These are phyloP conservation scores for Coniochaeta sp. DNA, from an alignment of 2,329 filamentous ascomycete species.

Conservation along the genomic window DNA sequence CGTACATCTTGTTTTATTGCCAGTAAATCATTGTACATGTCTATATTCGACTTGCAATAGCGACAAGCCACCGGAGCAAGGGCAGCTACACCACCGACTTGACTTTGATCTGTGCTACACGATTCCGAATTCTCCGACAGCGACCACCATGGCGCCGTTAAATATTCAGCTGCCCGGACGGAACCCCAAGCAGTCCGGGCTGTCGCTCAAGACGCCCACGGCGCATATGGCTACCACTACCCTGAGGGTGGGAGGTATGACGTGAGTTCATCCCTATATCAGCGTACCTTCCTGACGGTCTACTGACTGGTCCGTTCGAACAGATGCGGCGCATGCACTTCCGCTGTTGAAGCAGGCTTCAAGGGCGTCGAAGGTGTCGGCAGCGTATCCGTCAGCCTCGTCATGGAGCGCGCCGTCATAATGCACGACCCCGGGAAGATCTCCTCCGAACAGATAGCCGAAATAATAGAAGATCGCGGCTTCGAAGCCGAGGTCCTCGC, in stretches of 20 bases:
- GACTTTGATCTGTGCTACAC: background rate
- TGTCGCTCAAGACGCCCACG: constrained; percentile 30
- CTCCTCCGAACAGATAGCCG: constrained; percentile 66
- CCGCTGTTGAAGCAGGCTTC: constrained; percentile 89
- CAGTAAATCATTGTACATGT: background rate
- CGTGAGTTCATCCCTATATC: constrained; percentile 38
- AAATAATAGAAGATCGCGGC: constrained; percentile 84
- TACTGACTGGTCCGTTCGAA: constrained; percentile 23
- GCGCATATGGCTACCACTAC: constrained; percentile 83
- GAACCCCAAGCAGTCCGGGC: constrained; percentile 24
- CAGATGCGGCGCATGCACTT: constrained; percentile 88
- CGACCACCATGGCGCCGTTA: constrained; percentile 42
- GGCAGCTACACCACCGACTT: background rate
- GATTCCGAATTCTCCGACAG: background rate
- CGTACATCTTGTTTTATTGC: background rate
- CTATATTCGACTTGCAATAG: background rate
- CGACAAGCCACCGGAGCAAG: background rate
- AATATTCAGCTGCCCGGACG: constrained; percentile 39
- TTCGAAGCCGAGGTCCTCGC: constrained; percentile 89
- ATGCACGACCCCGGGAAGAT: constrained; percentile 76
- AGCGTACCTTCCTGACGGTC: constrained; percentile 7
- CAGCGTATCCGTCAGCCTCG: constrained; percentile 83
- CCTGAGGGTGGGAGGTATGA: constrained; percentile 83
- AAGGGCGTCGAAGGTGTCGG: constrained; percentile 73
- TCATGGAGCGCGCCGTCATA: constrained; percentile 93